These are phyloP conservation scores for Truncatella angustata DNA, from an alignment of 2,329 filamentous ascomycete genomes.

Conservation along the genomic window DNA sequence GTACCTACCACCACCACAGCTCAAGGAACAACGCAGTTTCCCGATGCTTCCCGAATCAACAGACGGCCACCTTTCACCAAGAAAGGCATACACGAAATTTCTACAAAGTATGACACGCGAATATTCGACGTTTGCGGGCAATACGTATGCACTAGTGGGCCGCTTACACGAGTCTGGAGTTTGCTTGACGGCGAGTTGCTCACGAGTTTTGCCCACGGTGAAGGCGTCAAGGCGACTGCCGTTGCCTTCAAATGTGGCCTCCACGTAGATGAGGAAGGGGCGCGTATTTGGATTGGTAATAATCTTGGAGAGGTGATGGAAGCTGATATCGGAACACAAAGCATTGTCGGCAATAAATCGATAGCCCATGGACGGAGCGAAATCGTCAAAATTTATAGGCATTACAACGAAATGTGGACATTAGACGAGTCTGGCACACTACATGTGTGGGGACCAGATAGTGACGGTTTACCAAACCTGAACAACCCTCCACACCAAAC, in stretches of 20 bases:
- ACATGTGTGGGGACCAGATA: constrained; percentile 81
- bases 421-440: constrained; percentile 86
- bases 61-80: constrained; percentile 76
- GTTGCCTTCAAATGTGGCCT: constrained; percentile 82
- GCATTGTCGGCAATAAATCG: constrained; percentile 64
- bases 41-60: constrained; percentile 82
- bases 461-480: constrained; percentile 69
- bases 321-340: constrained; percentile 75
- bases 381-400: constrained; percentile 80
- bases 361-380: constrained; percentile 76
- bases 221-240: constrained; percentile 78
- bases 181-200: constrained; percentile 76
- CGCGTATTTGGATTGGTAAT: constrained; percentile 84
- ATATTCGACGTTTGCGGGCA: constrained; percentile 86
- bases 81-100: constrained; percentile 71
- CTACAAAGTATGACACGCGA: constrained; percentile 82
- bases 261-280: constrained; percentile 77
- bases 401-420: constrained; percentile 90
- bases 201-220: constrained; percentile 78
- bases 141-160: constrained; percentile 81
- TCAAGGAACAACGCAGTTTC: constrained; percentile 64
- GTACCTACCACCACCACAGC: constrained; percentile 39
- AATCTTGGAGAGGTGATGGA: constrained; percentile 87
- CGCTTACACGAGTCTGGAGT: constrained; percentile 86
- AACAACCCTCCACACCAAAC: constrained; percentile 68